Base-by-base conservation (phyloP, 2,329 filamentous ascomycete genomes). In the Aureobasidium sp. region DNA sequence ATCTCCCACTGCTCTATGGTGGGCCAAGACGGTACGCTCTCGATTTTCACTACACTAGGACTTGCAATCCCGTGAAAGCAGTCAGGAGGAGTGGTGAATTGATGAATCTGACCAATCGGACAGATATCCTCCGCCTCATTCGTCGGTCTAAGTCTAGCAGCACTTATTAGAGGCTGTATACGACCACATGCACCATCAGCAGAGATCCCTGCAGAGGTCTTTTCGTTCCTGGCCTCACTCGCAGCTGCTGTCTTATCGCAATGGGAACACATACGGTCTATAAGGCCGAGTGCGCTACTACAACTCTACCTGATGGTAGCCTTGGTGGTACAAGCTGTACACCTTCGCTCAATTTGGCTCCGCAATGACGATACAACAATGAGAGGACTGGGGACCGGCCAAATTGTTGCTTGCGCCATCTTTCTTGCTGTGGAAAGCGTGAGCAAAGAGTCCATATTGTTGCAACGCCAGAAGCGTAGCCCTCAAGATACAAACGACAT, bases 401-500 rank as follows among this genome's bases (percentile, higher is more conserved):
- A 66, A 65, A 60, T 68, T 62, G 23, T 66, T 58, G 61, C 61
- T 66, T 45, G 67, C 17, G 64, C 61, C 9, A 29, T 66, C 15
- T 58, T 69, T 15, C 62, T 71, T n/a, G 53, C 68, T n/a, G 60
- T 68, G 13, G 69, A 70, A 51, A 68, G 67, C 15, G 59, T 67
- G 17, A 65, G 66, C 46, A 70, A 70, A 53, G 63, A 62, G 17
- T 60, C 60, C 4, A 64, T 69, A 25, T 53, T 69, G 2, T 64
- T 68, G 42, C 61, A 54, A 23, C 64, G 65, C 33, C 62, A 61
- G 11, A 65, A 46, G 35, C 62, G 65, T 1, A 65, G 67, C 11
- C 74, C 73, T 1, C 74, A 76, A 61, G 72, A 73, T 57, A 71
- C 68, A 4, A 69, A 68, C 27, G 71, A 71, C 2, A 64, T 75